Percentiles rank a stretch among this genome's conserved stretches.
Evolutionary conservation across 2,329 filamentous ascomycete genomes (phyloP).

Genomic region (Aaosphaeria pasadenensis): DNA sequence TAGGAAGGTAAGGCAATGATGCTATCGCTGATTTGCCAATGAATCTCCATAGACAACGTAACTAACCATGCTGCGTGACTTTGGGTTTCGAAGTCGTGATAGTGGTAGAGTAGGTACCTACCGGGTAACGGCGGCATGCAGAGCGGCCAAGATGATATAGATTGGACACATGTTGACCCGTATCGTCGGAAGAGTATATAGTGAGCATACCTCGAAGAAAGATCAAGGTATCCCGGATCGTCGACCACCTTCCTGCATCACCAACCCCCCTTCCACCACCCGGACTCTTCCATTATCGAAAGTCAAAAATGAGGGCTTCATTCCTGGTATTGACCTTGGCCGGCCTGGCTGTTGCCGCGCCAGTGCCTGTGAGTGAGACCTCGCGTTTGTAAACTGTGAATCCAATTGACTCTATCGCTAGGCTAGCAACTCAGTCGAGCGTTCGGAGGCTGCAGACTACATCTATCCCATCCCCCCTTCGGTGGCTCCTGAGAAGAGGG

Average conservation of each 20-base stretch:
- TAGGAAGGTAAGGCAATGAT: neutral
- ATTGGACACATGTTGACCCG: neutral
- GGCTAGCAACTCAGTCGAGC: too few relatives aligned
- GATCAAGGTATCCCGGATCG: too few relatives aligned
- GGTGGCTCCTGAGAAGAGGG: neutral
- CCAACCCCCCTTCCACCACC: neutral
- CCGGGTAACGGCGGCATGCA: neutral
- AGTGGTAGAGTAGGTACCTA: neutral
- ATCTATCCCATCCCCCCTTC: neutral
- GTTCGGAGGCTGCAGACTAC: neutral
- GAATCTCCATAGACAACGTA: neutral
- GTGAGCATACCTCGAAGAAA: too few relatives aligned
- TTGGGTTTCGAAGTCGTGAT: neutral
- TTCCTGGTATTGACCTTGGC: neutral
- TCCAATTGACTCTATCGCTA: neutral
- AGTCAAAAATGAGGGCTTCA: neutral
- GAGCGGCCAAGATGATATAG: neutral
- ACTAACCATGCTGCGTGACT: neutral
- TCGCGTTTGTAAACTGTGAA: neutral
- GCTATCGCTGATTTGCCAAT: too few relatives aligned
- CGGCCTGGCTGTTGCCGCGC: neutral
- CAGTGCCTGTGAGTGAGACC: neutral
- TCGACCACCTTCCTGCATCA: too few relatives aligned
- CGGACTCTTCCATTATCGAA: neutral
- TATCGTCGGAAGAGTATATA: neutral